Conservation (phyloP, 2,329 filamentous ascomycete genomes). For the Ascochyta fabae region DNA sequence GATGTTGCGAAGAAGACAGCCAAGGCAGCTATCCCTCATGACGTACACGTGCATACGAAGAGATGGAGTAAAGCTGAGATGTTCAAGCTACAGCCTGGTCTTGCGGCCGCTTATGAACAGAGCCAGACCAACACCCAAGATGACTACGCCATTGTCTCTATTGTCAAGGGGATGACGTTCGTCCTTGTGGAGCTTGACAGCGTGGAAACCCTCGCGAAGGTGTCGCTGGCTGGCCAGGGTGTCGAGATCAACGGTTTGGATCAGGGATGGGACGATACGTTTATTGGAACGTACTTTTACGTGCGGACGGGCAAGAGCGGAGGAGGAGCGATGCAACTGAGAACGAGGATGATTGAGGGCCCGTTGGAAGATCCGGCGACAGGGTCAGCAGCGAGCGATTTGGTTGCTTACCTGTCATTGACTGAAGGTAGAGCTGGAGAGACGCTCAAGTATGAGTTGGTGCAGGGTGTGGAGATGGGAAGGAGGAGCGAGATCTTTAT, state of each 20-base stretch:
- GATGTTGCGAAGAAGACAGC: constrained; percentile 54
- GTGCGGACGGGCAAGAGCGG: constrained; percentile 50
- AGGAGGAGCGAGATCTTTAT: constrained; percentile 58
- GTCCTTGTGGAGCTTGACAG: constrained; percentile 67
- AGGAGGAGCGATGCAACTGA: constrained; percentile 49
- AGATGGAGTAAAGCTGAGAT: constrained; percentile 31
- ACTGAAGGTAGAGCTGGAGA: constrained; percentile 44
- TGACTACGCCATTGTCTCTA: constrained; percentile 50
- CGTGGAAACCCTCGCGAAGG: constrained; percentile 62
- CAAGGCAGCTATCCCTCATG: constrained; percentile 69
- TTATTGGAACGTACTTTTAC: constrained; percentile 66
- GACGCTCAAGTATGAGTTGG: constrained; percentile 50
- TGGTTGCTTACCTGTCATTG: constrained; percentile 55
- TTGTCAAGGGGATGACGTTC: constrained; percentile 79
- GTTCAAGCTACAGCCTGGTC: constrained; percentile 44
- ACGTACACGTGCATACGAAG: constrained; percentile 54
- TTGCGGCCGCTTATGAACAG: constrained; percentile 34
- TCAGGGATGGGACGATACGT: constrained; percentile 60
- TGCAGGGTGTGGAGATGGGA: constrained; percentile 61
- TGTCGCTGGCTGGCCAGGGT: constrained; percentile 44
- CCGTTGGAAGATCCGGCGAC: constrained; percentile 59
- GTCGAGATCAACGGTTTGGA: constrained; percentile 49
- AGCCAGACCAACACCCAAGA: constrained; percentile 22
- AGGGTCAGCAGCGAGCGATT: constrained; percentile 57
- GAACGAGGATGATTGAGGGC: constrained; percentile 67